Base-by-base conservation (phyloP, 345 rosid species). In the Adansonia digitata region DNA sequence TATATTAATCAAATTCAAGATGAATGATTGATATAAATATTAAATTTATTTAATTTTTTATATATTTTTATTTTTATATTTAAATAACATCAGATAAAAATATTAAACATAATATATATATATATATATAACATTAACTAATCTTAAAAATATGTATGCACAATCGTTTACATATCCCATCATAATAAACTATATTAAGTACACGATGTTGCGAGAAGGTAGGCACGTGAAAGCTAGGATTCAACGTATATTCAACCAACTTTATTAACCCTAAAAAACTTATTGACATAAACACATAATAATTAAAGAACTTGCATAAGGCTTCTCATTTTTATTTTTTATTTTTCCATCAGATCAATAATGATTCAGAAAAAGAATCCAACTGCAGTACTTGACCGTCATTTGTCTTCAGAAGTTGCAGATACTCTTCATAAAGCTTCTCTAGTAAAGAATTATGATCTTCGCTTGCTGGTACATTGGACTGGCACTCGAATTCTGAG, bases 381-480 rank as follows among this genome's bases (percentile, higher is more conserved):
- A 77, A 35, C 24, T 82, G 76, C 6, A 53, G 2, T 8, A 35
- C 22, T 52, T 75, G 77, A 27, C 83, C 85, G 4, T 79, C 82
- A 4, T 77, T 80, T 2, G 74, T 46, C 67, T 81, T 78, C 77
- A 85, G 72, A n/a, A 88, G 72, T 73, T 82, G 79, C 39, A 81
- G 62, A 83, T 82, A 85, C 75, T 85, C 91, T 20, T 88, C 83
- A 37, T 85, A 88, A 17, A 85, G 81, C 45, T 82, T 78, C 70
- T 85, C 80, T 0, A 87, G 42, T 5, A 77, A 77, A 7, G 78
- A 75, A 68, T 48, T 40, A 14, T 65, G 60, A 15, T 18, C 45
- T 0, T 67, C 72, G 14, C 46, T 40, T 3, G 57, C 31, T 1
- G 74, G 71, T 9, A 52, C 60, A 31, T 37, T 68, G 49, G 79